phyloP scores from a whole-genome alignment of 371 early-diverging fungal species.

The Rhizomucor miehei region DNA sequence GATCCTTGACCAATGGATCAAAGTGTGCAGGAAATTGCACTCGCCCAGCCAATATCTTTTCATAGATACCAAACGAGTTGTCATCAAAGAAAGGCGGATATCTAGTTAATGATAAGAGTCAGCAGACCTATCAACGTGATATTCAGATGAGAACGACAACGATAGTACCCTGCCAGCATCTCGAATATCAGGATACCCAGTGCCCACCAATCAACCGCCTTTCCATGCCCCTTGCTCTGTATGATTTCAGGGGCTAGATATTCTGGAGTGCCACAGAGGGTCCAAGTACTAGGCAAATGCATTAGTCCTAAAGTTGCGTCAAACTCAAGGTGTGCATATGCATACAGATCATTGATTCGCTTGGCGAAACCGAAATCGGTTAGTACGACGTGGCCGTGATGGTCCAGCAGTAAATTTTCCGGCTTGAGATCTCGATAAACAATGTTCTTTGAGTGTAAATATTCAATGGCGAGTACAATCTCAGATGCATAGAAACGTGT shows the following conservation, averaged over 20 bases:
- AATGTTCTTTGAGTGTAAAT: constrained; percentile 76
- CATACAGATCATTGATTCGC: constrained; percentile 48
- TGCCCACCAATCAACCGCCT: constrained; percentile 99
- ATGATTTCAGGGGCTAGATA: constrained; percentile 99
- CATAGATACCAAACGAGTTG: constrained; percentile 85
- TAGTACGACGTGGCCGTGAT: constrained; percentile 93
- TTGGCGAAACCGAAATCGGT: constrained; percentile 99
- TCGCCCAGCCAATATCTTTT: constrained; percentile 75
- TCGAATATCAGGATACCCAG: constrained; percentile 98
- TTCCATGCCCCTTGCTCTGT: constrained; percentile 94
- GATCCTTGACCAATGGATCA: constrained; percentile 71
- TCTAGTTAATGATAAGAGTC: neutral
- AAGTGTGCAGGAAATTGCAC: constrained; percentile 76
- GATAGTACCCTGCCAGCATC: constrained; percentile 76
- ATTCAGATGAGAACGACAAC: neutral
- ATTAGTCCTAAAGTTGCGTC: constrained; percentile 19
- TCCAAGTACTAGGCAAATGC: constrained; percentile 61
- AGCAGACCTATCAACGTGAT: too few species aligned
- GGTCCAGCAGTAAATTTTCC: constrained; percentile 90
- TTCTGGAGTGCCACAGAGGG: constrained; percentile 98
- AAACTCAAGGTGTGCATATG: neutral
- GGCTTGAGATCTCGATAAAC: constrained; percentile 97
- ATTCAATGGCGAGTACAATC: constrained; percentile 77
- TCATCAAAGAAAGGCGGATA: constrained; percentile 97
- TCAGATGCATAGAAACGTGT: constrained; percentile 84